These are phyloP conservation scores for Seiridium unicorne DNA, from an alignment of 2,329 filamentous ascomycete species.

Conservation along the genomic window DNA sequence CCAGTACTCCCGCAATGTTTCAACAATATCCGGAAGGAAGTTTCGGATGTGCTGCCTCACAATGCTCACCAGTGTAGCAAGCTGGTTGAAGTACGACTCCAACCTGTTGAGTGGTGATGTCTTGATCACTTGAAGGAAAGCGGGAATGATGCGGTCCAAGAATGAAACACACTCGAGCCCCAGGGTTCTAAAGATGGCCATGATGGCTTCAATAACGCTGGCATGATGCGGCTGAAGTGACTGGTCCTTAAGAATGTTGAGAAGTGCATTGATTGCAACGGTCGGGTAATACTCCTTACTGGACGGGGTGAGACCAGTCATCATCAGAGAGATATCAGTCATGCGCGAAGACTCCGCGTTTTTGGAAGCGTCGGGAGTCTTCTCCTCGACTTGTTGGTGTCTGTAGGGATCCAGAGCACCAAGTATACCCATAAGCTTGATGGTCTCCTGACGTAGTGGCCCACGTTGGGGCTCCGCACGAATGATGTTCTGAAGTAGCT, in stretches of 20 bases:
- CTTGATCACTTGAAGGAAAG: constrained; percentile 85
- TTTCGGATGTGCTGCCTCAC: constrained; percentile 95
- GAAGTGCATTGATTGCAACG: constrained; percentile 92
- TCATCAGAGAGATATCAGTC: constrained; percentile 95
- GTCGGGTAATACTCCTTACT: constrained; percentile 99
- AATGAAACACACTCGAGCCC: constrained; percentile 96
- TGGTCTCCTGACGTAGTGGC: constrained; percentile 85
- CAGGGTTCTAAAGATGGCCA: constrained; percentile 97
- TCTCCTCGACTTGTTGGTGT: constrained; percentile 91
- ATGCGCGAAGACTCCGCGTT: constrained; percentile 63
- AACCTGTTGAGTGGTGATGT: constrained; percentile 74
- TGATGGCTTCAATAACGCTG: constrained; percentile 93
- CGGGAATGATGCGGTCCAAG: constrained; percentile 88
- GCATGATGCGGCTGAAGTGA: constrained; percentile 91
- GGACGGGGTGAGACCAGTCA: constrained; percentile 93
- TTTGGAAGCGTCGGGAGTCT: constrained; percentile 76
- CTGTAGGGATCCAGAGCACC: constrained; percentile 95
- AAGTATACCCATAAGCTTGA: constrained; percentile 93
- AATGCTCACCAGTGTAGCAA: constrained; percentile 89
- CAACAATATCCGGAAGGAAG: constrained; percentile 82
- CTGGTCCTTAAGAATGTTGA: constrained; percentile 87
- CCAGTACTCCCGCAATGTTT: constrained; percentile 89
- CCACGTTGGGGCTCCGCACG: constrained; percentile 84
- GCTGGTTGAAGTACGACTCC: constrained; percentile 96
- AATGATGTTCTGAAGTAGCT: constrained; percentile 90